Conservation (phyloP, 345 rosid species). For the Populus simonii region DNA sequence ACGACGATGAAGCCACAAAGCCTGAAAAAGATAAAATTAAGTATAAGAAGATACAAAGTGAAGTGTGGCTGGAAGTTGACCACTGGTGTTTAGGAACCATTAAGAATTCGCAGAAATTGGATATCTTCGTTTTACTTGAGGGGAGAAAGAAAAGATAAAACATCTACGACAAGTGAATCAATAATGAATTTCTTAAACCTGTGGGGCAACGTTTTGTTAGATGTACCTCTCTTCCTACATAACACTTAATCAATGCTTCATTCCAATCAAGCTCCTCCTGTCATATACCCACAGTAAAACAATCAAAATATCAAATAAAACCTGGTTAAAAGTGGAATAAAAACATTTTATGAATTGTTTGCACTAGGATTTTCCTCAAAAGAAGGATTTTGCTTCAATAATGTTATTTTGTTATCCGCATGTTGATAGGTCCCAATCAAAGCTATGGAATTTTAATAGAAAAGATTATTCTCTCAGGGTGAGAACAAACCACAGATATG, state of each 20-base stretch:
- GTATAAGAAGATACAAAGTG: not conserved
- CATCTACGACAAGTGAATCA: not conserved
- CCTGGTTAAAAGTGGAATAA: not conserved
- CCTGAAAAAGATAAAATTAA: slow-evolving; percentile 38
- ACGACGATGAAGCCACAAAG: slow-evolving; percentile 81
- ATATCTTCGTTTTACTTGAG: not conserved
- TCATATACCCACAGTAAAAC: slow-evolving; percentile 18
- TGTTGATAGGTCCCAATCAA: no score
- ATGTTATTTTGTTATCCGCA: no score
- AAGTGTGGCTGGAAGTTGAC: not conserved
- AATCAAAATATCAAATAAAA: not conserved
- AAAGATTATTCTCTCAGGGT: no score
- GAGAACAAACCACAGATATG: no score
- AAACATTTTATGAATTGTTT: not conserved
- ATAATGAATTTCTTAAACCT: not conserved
- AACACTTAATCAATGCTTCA: slow-evolving; percentile 58
- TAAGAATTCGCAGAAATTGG: not conserved
- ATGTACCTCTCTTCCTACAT: slow-evolving; percentile 80
- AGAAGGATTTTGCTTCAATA: no score
- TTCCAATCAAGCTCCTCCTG: slow-evolving; percentile 92
- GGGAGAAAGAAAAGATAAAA: not conserved
- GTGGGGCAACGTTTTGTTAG: not conserved
- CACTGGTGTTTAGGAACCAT: not conserved
- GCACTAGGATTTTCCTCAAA: not conserved
- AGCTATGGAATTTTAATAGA: no score